These are phyloP conservation scores for Ustanciosporium gigantosporum DNA, from an alignment of 1,284 basidiomycete genomes.

Conservation along the genomic window DNA sequence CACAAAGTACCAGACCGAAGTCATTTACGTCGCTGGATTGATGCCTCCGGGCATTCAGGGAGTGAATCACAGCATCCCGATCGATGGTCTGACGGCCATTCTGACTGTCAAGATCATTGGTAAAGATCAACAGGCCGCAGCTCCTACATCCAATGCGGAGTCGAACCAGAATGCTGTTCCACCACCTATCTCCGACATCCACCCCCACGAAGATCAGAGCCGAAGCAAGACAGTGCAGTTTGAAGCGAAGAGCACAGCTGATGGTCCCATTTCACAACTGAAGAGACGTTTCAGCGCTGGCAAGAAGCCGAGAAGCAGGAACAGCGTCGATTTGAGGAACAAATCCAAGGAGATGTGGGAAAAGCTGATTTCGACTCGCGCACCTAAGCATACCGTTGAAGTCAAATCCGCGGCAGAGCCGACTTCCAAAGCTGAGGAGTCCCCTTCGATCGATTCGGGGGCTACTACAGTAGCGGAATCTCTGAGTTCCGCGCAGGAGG, in stretches of 20 bases:
- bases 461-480: too few relatives aligned
- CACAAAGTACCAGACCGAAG: slow-evolving; percentile 65
- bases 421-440: too few relatives aligned
- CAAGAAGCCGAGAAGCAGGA: not conserved
- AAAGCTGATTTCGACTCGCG: not conserved
- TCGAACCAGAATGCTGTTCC: not conserved
- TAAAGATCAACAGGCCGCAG: not conserved
- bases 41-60: slow-evolving; percentile 66
- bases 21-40: slow-evolving; percentile 65
- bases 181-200: too few relatives aligned
- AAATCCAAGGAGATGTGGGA: not conserved
- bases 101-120: slow-evolving; percentile 32
- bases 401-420: not conserved
- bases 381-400: not conserved
- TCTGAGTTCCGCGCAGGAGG: too few relatives aligned
- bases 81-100: slow-evolving; percentile 49
- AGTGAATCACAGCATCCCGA: slow-evolving; percentile 63
- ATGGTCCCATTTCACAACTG: too few relatives aligned
- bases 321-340: not conserved
- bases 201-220: not conserved
- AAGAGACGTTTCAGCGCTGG: too few relatives aligned
- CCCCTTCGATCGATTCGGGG: too few relatives aligned
- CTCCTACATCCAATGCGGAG: not conserved
- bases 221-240: not conserved
- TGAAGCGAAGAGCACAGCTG: too few relatives aligned